Base-by-base conservation (phyloP, 1,139 yeast genomes). In the Candida dubliniensis region DNA sequence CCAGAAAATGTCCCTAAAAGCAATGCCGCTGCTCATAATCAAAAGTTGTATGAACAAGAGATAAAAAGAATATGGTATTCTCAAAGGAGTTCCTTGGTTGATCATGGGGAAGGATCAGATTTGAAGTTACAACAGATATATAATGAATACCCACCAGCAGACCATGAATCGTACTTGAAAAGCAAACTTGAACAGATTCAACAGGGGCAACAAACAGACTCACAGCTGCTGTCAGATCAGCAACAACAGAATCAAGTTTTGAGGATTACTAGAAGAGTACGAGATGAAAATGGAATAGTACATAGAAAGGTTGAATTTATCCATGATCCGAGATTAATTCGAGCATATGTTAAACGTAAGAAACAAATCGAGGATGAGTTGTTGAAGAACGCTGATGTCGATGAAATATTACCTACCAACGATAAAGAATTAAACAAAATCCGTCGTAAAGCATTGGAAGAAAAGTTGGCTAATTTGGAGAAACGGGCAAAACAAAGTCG, bases 1-100 rank as follows among this genome's bases (percentile, higher is more conserved):
- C 68, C 65, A 40, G 76, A 71, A 42, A 63, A 59, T 42, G 66
- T 67, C n/a, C 77, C 77, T n/a, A 74, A 74, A 47, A 69, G 68
- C 47, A 70, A 65, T 35, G 71, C 76, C 8, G 76, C 77, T 0
- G 95, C 97, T 0, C 75, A 87, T 51, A 98, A 91, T 61, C 98
- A 93, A 59, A 86, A 85, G 59, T 82, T 95, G 2, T 95, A 95
- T 56, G 97, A 93, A 53, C 93, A 87, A 47, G 99, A 93, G 61
- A 86, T 93, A 47, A 76, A 80, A 34, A 77, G 93, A 48, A 91
- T 93, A 34, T 95, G 99, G 99, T 84, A 86, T 56, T 81, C 86
- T 6, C 99, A 93, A 60, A 79, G 85, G 47, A 76, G 78, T 48
- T 77, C 86, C 9, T 69, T 91, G 46, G 79, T 67, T 11, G 76